Evolutionary conservation across 495 filamentous ascomycete species (phyloP).

Genomic region (Trichoderma gamsii): DNA sequence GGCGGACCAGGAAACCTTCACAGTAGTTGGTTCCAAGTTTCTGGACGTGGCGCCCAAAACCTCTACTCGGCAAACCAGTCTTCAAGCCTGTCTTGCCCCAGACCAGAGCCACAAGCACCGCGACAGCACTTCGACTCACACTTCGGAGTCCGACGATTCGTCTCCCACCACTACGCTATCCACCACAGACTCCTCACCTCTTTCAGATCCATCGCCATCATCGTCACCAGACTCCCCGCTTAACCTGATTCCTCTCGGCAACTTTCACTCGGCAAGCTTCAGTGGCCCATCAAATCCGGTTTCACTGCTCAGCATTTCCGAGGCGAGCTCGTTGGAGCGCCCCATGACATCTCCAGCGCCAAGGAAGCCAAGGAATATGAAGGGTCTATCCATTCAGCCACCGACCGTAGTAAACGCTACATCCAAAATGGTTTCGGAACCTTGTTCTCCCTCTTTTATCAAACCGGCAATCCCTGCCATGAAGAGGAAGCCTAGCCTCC

Average conservation of each 20-base stretch:
- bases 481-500: slow-evolving; percentile 71
- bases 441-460: slow-evolving; percentile 75
- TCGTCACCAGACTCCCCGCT: slow-evolving; percentile 86
- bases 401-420: slow-evolving; percentile 46
- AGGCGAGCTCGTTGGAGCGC: slow-evolving; percentile 33
- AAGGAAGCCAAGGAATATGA: slow-evolving; percentile 78
- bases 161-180: slow-evolving; percentile 95
- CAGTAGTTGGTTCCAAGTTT: slow-evolving; percentile 39
- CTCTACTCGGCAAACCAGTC: neutral
- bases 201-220: slow-evolving; percentile 84
- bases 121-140: slow-evolving; percentile 69
- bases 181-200: slow-evolving; percentile 78
- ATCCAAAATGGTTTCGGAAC: slow-evolving; percentile 53
- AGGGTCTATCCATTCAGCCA: slow-evolving; percentile 86
- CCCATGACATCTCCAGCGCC: slow-evolving; percentile 66
- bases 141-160: slow-evolving; percentile 82
- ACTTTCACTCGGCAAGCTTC: slow-evolving; percentile 46
- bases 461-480: slow-evolving; percentile 63
- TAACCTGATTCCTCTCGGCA: slow-evolving; percentile 52
- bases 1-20: slow-evolving; percentile 39
- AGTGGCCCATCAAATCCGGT: slow-evolving; percentile 40
- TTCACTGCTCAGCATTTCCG: slow-evolving; percentile 34
- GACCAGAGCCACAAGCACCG: slow-evolving; percentile 47
- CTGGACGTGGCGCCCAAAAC: slow-evolving; percentile 33
- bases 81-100: neutral